Base-by-base conservation (phyloP, 148 eudicot genomes). In the Salicornia ramosissima region DNA sequence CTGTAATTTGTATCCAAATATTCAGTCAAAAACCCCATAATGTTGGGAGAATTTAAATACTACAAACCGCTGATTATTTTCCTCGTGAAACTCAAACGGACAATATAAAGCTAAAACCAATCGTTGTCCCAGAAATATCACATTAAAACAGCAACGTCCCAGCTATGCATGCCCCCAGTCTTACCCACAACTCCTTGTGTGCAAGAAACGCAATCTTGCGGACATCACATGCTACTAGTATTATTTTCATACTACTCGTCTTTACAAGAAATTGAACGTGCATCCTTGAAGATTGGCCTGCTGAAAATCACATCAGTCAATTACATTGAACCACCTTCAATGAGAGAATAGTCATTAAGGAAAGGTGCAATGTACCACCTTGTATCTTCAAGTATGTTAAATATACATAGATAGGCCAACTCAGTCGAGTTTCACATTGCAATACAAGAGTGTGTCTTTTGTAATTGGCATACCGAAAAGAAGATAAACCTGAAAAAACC, bases 341-440 rank as follows among this genome's bases (percentile, higher is more conserved):
- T 49, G 46, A 50, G 46, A 50, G 45, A 36, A 24, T 64, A 45
- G 28, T 53, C 4, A 33, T 61, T 43, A 36, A 29, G 59, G 29
- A 64, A 22, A 15, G n/a, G 68, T 29, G 14, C 22, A 52, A 34
- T 54, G 29, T 18, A 25, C 22, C 50, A 75, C 56, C 70, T 63
- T 62, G 43, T 71, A 53, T 53, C 75, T 70, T 50, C 36, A 39
- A 45, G 58, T 43, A 76, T 76, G 74, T 9, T 33, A 59, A 68
- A 60, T 10, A 43, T 69, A 62, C 69, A 50, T 40, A 21, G 47
- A 50, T 25, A 61, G 59, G 61, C 61, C 36, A 71, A 55, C 68
- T 82, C 75, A 89, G 75, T 92, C 97, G 28, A 92, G 96, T 86
- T 89, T 92, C 71, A 92, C 91, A 79, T 92, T 92, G 22, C 96